Conservation (phyloP, 345 rosid species). For the Trapa incisa region DNA sequence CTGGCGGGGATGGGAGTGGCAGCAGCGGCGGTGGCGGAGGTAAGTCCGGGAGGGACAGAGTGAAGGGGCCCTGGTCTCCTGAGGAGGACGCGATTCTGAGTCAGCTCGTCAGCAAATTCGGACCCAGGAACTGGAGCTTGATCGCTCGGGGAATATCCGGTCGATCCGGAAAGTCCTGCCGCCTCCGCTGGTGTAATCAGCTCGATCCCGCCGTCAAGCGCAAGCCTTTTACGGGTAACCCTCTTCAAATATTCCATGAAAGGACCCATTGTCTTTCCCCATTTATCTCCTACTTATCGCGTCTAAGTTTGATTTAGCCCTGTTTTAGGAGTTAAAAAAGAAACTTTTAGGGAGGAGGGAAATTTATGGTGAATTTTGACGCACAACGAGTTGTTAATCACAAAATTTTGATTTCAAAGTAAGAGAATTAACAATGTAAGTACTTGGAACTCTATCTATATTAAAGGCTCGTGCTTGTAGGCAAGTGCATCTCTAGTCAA, state of each 20-base stretch:
- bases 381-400: background rate
- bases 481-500: background rate
- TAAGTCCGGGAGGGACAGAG: constrained; percentile 19
- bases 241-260: background rate
- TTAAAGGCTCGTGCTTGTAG: background rate
- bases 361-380: background rate
- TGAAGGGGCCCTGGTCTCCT: constrained; percentile 52
- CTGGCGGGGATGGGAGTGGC: constrained; percentile 16
- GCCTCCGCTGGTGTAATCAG: constrained; percentile 94
- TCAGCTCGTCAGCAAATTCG: constrained; percentile 33
- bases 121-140: constrained; percentile 59
- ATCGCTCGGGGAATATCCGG: constrained; percentile 65
- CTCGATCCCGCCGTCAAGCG: constrained; percentile 71
- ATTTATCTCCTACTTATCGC: background rate
- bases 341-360: background rate
- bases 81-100: constrained; percentile 48
- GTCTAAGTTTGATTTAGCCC: background rate
- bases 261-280: background rate
- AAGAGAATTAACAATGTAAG: background rate
- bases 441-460: background rate
- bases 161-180: constrained; percentile 81
- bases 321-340: background rate
- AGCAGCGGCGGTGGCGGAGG: constrained; percentile 15
- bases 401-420: background rate
- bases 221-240: constrained; percentile 64